Conservation (phyloP, 306 rosid species). For the Lathyrus aphaca region DNA sequence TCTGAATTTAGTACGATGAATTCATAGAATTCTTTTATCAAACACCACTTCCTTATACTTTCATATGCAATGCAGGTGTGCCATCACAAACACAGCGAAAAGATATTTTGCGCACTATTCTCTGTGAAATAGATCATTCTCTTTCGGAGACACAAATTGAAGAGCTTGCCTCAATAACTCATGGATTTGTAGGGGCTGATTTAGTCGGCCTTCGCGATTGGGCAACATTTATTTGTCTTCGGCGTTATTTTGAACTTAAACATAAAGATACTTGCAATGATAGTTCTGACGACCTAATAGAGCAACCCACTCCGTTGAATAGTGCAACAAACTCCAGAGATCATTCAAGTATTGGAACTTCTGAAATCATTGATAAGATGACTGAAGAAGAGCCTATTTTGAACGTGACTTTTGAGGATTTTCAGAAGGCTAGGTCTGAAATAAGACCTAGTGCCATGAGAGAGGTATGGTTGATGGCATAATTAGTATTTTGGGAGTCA, state of each 20-base stretch:
- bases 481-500: slow-evolving; percentile 23
- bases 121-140: slow-evolving; percentile 68
- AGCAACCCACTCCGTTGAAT: slow-evolving; percentile 41
- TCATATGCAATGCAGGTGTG: slow-evolving; percentile 73
- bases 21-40: slow-evolving; percentile 20
- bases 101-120: slow-evolving; percentile 72
- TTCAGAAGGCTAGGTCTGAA: slow-evolving; percentile 77
- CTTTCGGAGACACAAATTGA: slow-evolving; percentile 68
- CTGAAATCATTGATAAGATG: slow-evolving; percentile 40
- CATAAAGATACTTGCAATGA: slow-evolving; percentile 38
- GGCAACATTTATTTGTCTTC: slow-evolving; percentile 72
- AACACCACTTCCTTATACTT: slow-evolving; percentile 25
- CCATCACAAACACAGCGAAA: slow-evolving; percentile 76
- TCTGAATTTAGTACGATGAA: slow-evolving; percentile 24
- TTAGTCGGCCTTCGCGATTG: slow-evolving; percentile 81
- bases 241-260: slow-evolving; percentile 47
- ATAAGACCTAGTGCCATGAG: slow-evolving; percentile 98
- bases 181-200: slow-evolving; percentile 96
- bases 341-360: slow-evolving; percentile 43
- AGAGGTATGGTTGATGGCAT: slow-evolving; percentile 62
- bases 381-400: slow-evolving; percentile 49
- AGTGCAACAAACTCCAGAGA: slow-evolving; percentile 36
- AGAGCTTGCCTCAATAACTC: slow-evolving; percentile 76
- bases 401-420: slow-evolving; percentile 71
- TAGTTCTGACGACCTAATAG: slow-evolving; percentile 37